Percentiles rank a stretch among this genome's conserved stretches.
These are phyloP conservation scores for California macrophylla DNA, from an alignment of 441 rosid species.

Conservation along the genomic window DNA sequence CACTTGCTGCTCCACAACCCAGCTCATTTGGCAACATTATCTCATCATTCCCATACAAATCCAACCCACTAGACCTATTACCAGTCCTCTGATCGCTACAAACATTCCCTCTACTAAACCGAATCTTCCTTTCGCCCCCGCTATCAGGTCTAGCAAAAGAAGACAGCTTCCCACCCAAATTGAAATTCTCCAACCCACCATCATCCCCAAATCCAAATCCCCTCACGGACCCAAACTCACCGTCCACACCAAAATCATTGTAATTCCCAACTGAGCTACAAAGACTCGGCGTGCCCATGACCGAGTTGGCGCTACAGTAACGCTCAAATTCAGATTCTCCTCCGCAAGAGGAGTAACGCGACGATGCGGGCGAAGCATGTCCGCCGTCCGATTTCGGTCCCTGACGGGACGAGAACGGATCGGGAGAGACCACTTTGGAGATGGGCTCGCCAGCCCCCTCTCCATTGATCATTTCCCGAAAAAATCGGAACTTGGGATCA, in stretches of 20 bases:
- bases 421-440: conserved; percentile 33
- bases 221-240: conserved; percentile 47
- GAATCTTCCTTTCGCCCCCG: neutral
- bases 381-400: conserved; percentile 28
- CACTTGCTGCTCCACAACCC: neutral
- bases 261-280: conserved; percentile 48
- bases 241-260: conserved; percentile 42
- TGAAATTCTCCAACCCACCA: conserved; percentile 42
- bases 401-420: conserved; percentile 21
- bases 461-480: conserved; percentile 42
- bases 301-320: conserved; percentile 78
- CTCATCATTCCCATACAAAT: neutral
- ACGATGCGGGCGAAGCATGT: conserved; percentile 39
- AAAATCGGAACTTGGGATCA: neutral
- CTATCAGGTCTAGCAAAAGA: neutral
- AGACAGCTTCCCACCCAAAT: conserved; percentile 33
- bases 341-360: conserved; percentile 59
- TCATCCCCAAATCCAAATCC: conserved; percentile 34
- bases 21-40: neutral
- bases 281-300: conserved; percentile 64
- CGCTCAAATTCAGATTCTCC: conserved; percentile 79
- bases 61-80: neutral
- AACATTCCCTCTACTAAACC: neutral
- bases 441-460: conserved; percentile 30
- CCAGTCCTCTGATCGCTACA: neutral